Conservation (phyloP, 805 yeast species). For the Candida hungchunana region DNA sequence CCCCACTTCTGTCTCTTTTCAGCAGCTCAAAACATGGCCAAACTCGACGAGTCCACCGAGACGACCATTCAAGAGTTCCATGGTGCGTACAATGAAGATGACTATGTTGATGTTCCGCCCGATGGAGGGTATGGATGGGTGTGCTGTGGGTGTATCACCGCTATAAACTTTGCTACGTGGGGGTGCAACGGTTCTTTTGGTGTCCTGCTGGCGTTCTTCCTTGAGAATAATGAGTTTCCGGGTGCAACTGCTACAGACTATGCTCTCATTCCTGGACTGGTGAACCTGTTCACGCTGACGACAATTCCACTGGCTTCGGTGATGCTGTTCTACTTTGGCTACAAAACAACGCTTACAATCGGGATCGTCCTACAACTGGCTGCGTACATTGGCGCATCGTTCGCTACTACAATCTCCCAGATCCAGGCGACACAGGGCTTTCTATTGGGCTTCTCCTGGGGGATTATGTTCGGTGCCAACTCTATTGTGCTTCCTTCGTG, state of each 20-base stretch:
- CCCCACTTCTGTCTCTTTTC: too few species aligned
- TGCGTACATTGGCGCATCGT: conserved; percentile 50
- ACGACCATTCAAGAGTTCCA: conserved; percentile 4
- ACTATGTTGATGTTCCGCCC: conserved; percentile 37
- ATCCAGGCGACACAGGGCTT: conserved; percentile 50
- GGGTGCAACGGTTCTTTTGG: conserved; percentile 48
- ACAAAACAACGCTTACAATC: conserved; percentile 32
- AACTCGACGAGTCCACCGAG: too few species aligned
- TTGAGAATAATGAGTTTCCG: conserved; percentile 36
- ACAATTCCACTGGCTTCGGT: conserved; percentile 46
- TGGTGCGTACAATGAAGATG: conserved; percentile 26
- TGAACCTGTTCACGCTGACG: conserved; percentile 46
- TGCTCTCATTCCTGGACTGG: conserved; percentile 54
- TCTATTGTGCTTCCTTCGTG: conserved; percentile 48
- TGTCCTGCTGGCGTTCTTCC: conserved; percentile 47
- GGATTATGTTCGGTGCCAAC: conserved; percentile 48
- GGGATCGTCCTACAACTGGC: conserved; percentile 42
- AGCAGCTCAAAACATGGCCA: too few species aligned
- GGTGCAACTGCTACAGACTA: conserved; percentile 49
- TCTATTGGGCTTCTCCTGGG: conserved; percentile 46
- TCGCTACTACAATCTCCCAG: conserved; percentile 45
- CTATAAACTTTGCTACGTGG: conserved; percentile 28
- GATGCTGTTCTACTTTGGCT: conserved; percentile 40
- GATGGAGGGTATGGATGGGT: conserved; percentile 51
- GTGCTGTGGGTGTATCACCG: conserved; percentile 33